phyloP scores from a whole-genome alignment of 305 asterid species.

The Withania somnifera region DNA sequence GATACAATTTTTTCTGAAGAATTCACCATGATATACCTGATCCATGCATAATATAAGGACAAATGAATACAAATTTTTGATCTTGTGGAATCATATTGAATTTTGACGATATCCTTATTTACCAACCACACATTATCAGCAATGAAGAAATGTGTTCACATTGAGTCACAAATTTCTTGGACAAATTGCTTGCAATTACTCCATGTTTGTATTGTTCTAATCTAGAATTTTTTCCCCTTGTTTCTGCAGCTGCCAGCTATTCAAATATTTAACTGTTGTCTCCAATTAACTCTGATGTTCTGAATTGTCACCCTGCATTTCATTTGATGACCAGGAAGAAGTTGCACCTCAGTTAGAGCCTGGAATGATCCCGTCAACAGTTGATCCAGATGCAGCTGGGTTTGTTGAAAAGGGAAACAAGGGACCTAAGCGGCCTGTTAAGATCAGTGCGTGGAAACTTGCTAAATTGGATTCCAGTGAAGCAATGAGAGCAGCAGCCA shows the following conservation, averaged over 20 bases:
- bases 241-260: not conserved
- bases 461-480: constrained; percentile 82
- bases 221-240: not conserved
- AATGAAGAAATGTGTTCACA: not conserved
- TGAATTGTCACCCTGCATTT: constrained; percentile 10
- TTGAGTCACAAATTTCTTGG: not conserved
- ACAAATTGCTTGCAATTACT: not conserved
- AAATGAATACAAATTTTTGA: no score
- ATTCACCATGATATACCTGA: no score
- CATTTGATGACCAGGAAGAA: constrained; percentile 63
- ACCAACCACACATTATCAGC: no score
- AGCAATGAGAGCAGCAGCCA: constrained; percentile 91
- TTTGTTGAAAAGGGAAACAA: constrained; percentile 44
- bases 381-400: constrained; percentile 83
- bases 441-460: constrained; percentile 96
- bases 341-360: constrained; percentile 98
- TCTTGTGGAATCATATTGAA: no score
- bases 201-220: not conserved
- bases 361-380: constrained; percentile 85
- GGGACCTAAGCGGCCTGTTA: constrained; percentile 60
- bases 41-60: no score
- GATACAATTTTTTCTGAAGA: no score
- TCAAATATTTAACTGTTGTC: not conserved
- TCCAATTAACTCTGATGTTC: constrained; percentile 9
- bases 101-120: no score